These are phyloP conservation scores for Sphaerulina musiva DNA, from an alignment of 2,329 filamentous ascomycete genomes.

Conservation along the genomic window DNA sequence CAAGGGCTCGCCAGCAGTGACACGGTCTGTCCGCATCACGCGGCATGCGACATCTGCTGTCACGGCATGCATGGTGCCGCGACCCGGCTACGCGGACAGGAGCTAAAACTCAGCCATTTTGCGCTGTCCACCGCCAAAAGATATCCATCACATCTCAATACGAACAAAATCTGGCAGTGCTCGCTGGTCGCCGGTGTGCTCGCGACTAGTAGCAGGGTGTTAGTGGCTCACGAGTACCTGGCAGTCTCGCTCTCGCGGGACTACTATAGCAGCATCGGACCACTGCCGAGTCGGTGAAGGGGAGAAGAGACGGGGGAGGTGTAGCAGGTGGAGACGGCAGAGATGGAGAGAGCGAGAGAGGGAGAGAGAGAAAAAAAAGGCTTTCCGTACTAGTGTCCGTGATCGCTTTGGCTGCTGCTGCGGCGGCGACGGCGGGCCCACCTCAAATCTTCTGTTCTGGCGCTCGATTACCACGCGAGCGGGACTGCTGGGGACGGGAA, in stretches of 20 bases:
- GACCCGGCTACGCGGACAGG: constrained; percentile 3
- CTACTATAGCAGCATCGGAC: neutral
- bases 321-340: too few species aligned
- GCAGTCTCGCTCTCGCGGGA: neutral
- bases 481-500: neutral
- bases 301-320: too few species aligned
- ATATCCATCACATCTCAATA: neutral
- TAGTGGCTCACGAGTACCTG: neutral
- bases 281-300: neutral
- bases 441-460: neutral
- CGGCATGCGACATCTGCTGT: neutral
- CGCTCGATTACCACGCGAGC: neutral
- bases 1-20: neutral
- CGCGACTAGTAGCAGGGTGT: too few species aligned
- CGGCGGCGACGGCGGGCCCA: too few species aligned
- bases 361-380: neutral
- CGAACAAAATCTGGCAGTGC: too few species aligned
- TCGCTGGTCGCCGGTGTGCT: too few species aligned
- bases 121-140: neutral
- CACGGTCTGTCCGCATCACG: neutral
- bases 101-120: neutral
- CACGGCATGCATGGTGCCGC: neutral
- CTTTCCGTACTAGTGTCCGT: neutral
- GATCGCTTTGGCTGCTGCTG: neutral
- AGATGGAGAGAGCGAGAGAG: too few species aligned